A percentile compares a stretch with the other conserved stretches of the same genome.
Conservation (phyloP, 805 yeast genomes). For the Millerago galiae region DNA sequence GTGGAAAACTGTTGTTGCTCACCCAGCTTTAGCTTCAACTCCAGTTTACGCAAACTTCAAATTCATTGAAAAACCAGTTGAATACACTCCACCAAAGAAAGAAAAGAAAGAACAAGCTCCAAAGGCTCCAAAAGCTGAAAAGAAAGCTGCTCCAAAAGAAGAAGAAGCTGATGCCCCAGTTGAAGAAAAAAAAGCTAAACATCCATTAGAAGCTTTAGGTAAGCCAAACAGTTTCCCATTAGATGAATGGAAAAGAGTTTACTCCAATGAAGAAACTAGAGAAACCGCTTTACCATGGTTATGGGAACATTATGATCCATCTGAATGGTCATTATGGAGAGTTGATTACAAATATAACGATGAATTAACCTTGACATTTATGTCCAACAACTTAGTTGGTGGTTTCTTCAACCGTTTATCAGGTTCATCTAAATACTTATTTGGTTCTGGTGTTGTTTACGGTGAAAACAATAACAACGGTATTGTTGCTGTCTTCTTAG, state of each 20-base stretch:
- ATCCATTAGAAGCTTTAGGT: slow-evolving; percentile 84
- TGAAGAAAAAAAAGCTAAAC: slow-evolving; percentile 74
- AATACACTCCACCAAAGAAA: slow-evolving; percentile 71
- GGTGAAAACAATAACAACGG: slow-evolving; percentile 99
- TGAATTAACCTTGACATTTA: slow-evolving; percentile 92
- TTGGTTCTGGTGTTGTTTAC: slow-evolving; percentile 90
- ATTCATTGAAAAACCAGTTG: slow-evolving; percentile 60
- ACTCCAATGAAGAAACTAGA: slow-evolving; percentile 97
- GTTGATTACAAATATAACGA: slow-evolving; percentile 97
- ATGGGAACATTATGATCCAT: slow-evolving; percentile 91
- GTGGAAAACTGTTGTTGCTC: slow-evolving; percentile 49
- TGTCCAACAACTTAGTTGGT: slow-evolving; percentile 97
- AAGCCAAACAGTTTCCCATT: slow-evolving; percentile 57
- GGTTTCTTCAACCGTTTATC: slow-evolving; percentile 95
- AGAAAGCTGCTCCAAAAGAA: slow-evolving; percentile 26
- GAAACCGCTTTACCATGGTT: slow-evolving; percentile 93
- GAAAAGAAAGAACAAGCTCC: slow-evolving; percentile 39
- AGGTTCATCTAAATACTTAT: slow-evolving; percentile 89
- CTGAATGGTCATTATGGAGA: slow-evolving; percentile 93
- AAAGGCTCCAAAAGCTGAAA: slow-evolving; percentile 25
- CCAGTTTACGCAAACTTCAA: slow-evolving; percentile 44
- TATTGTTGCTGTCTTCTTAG: slow-evolving; percentile 88
- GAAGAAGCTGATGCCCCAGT: slow-evolving; percentile 35
- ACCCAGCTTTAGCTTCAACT: slow-evolving; percentile 41
- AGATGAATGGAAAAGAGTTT: slow-evolving; percentile 94